Conservation (phyloP, 163 green algal genomes). For the Volvox carteri region DNA sequence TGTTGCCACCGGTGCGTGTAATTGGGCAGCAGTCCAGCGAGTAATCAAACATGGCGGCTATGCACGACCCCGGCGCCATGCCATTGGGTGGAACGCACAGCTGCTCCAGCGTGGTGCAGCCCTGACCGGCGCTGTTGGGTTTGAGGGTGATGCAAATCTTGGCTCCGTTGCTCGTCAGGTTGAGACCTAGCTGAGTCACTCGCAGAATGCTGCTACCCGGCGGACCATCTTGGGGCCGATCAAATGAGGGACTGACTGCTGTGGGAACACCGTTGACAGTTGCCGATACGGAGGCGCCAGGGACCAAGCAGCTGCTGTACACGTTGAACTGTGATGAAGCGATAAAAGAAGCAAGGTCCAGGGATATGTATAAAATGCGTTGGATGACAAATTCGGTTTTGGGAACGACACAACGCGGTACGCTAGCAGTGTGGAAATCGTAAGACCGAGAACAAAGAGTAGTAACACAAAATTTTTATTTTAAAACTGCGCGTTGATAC, state of each 20-base stretch:
- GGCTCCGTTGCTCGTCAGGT: not conserved
- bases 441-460: too few relatives aligned
- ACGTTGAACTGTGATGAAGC: conserved; percentile 26
- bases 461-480: too few relatives aligned
- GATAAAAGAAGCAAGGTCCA: not conserved
- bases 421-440: too few relatives aligned
- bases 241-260: not conserved
- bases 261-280: conserved; percentile 17
- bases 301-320: not conserved
- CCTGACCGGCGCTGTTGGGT: not conserved
- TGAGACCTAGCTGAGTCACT: conserved; percentile 14
- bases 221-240: not conserved
- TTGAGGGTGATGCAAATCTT: conserved; percentile 13
- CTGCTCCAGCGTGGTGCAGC: conserved; percentile 20
- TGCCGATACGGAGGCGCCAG: not conserved
- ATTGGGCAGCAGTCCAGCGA: conserved; percentile 7
- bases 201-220: not conserved
- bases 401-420: too few relatives aligned
- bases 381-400: too few relatives aligned
- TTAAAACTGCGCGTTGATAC: too few relatives aligned
- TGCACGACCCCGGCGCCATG: not conserved
- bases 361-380: not conserved
- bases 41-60: conserved; percentile 13
- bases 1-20: not conserved
- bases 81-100: conserved; percentile 11